Base-by-base conservation (phyloP, 148 eudicot genomes). In the Limonium bicolor region DNA sequence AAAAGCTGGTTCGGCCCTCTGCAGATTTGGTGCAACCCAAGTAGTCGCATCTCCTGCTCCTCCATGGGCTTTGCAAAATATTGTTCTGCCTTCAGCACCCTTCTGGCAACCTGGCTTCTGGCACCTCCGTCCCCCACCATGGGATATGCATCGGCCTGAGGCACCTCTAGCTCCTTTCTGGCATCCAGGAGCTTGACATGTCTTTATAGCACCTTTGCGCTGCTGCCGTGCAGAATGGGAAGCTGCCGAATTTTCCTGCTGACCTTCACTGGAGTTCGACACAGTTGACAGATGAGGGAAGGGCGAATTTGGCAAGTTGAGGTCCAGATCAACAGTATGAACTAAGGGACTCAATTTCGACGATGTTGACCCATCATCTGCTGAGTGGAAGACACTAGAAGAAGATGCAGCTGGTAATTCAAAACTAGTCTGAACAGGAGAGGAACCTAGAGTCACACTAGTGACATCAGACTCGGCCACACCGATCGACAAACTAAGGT, bases 61-160 rank as follows among this genome's bases (percentile, higher is more conserved):
- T 2, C 97, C 97, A 54, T 88, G 97, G 28, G 97, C 97, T 67
- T 88, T 88, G 80, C 97, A 88, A 66, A 72, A 85, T 20, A 85
- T 92, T 14, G 97, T 88, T 51, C 84, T 68, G 14, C 97, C 94
- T 64, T 88, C 97, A 16, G 97, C 97, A 62, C 97, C 97, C 60
- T 80, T 88, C 29, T 58, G 75, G 73, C 97, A 88, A 22, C 58
- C 49, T 17, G 14, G n/a, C 32, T 20, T 53, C 27, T 53, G 48
- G 10, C 58, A 53, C 20, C 58, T 43, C 16, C 49, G 21, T 15
- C 58, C 58, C 6, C 58, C 58, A 2, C 58, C 48, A 15, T 53
- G 58, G 5, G 48, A 31, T 40, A 53, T 53, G 29, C 58, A 53
- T 16, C 30, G 38, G 25, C 58, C 58, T 12, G 58, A 41, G 20